Evolutionary conservation across 345 rosid genomes (phyloP).

Genomic region (Bruguiera gymnorhiza): DNA sequence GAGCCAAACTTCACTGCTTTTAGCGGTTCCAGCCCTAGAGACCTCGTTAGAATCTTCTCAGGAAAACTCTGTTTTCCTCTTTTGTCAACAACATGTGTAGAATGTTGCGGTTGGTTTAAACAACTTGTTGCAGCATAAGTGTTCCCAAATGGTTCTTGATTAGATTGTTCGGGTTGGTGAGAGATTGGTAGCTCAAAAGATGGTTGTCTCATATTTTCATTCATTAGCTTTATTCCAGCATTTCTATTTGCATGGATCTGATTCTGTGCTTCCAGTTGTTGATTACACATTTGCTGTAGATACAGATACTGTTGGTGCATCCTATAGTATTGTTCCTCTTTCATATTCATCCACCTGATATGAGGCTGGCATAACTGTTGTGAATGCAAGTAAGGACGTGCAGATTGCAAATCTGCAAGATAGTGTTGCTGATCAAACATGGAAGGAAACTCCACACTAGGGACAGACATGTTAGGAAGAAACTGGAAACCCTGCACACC

Average conservation of each 20-base stretch:
- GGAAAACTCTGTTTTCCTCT: conserved; percentile 44
- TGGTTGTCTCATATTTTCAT: conserved; percentile 40
- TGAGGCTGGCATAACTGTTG: conserved; percentile 38
- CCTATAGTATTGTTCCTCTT: conserved; percentile 46
- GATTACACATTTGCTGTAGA: conserved; percentile 45
- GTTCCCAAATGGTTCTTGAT: conserved; percentile 44
- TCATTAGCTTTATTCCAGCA: conserved; percentile 25
- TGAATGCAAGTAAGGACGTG: conserved; percentile 38
- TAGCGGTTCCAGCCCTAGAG: conserved; percentile 44
- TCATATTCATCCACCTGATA: conserved; percentile 42
- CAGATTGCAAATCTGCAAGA: conserved; percentile 39
- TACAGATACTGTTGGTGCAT: conserved; percentile 43
- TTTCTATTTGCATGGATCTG: conserved; percentile 34
- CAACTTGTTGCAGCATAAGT: conserved; percentile 35
- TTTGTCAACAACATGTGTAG: conserved; percentile 34
- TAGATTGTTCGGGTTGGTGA: conserved; percentile 40
- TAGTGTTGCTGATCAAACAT: conserved; percentile 50
- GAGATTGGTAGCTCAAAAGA: conserved; percentile 40
- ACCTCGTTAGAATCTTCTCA: conserved; percentile 61
- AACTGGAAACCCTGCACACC: conserved; percentile 42
- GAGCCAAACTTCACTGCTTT: conserved; percentile 49
- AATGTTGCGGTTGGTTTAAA: conserved; percentile 30
- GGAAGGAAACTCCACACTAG: conserved; percentile 38
- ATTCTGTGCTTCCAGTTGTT: conserved; percentile 34
- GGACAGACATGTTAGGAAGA: conserved; percentile 34